phyloP scores from a whole-genome alignment of 768 basidiomycete species.

The Sarcomyxa edulis region DNA sequence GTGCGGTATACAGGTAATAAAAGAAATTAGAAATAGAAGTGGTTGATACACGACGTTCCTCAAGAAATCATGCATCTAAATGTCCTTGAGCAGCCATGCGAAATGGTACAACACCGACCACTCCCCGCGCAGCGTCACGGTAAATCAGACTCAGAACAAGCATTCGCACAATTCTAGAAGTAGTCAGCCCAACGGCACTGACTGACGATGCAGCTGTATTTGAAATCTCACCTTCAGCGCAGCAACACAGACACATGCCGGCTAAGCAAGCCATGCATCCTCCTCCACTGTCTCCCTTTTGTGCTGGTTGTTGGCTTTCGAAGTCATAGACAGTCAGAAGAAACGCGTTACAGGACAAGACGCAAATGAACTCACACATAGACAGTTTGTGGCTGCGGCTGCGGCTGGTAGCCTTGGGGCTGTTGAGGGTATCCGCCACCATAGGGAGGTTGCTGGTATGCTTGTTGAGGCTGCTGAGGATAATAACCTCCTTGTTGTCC shows the following conservation, averaged over 20 bases:
- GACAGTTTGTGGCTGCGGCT: conserved; percentile 65
- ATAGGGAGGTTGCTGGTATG: conserved; percentile 41
- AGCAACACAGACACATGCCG: conserved; percentile 61
- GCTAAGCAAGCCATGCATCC: conserved; percentile 65
- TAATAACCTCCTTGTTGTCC: conserved; percentile 29
- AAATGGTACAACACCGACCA: too few species aligned
- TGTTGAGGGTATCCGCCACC: conserved; percentile 31
- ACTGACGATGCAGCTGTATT: conserved; percentile 1
- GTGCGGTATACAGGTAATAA: too few species aligned
- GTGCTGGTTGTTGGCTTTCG: conserved; percentile 45
- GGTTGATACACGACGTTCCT: too few species aligned
- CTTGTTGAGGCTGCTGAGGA: conserved; percentile 63
- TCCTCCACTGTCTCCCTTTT: conserved; percentile 37
- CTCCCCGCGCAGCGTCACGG: conserved; percentile 5
- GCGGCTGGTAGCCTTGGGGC: conserved; percentile 44
- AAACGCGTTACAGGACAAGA: not conserved
- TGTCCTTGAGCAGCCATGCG: too few species aligned
- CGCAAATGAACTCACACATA: conserved; percentile 62
- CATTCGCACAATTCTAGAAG: conserved; percentile 69
- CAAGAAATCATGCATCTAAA: too few species aligned
- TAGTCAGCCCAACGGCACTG: conserved; percentile 6
- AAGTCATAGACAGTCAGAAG: not conserved
- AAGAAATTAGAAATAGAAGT: too few species aligned
- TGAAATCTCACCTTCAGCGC: conserved; percentile 57
- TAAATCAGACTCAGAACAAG: conserved; percentile 39